A percentile compares a stretch with the other conserved stretches of the same genome.
Conservation (phyloP, 2,329 filamentous ascomycete genomes). For the Aspergillus sp. region DNA sequence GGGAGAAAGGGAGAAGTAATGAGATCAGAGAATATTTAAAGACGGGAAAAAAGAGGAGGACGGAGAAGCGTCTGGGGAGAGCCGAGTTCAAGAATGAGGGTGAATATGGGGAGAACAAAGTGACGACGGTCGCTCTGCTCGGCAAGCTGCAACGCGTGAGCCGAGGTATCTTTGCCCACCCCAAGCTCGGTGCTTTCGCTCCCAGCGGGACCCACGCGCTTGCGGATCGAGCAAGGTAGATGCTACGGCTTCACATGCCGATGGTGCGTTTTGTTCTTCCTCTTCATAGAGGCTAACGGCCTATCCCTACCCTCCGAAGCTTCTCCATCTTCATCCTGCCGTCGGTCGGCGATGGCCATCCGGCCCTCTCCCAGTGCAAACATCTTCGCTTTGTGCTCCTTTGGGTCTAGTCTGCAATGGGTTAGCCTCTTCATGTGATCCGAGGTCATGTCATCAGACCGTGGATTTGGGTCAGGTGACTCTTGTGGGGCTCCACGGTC, state of each 20-base stretch:
- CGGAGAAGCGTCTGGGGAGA: conserved; percentile 30
- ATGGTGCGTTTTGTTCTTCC: conserved; percentile 3
- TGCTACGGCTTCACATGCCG: conserved; percentile 41
- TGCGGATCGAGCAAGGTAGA: conserved; percentile 32
- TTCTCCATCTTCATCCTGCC: neutral
- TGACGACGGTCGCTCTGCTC: conserved; percentile 32
- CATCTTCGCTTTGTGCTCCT: neutral
- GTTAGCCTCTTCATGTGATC: conserved; percentile 7
- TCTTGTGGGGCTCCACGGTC: neutral
- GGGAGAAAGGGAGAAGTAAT: conserved; percentile 21
- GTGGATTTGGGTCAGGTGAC: neutral
- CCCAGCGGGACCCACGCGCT: conserved; percentile 17
- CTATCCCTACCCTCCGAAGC: neutral
- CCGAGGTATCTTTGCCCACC: conserved; percentile 37
- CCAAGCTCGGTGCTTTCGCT: conserved; percentile 25
- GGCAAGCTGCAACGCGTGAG: conserved; percentile 32
- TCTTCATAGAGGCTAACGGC: neutral
- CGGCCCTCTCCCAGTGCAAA: neutral
- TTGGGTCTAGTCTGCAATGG: neutral
- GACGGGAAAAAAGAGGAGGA: conserved; percentile 11
- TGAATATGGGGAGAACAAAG: conserved; percentile 22
- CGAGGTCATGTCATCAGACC: neutral
- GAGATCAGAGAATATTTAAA: conserved; percentile 12
- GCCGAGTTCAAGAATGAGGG: conserved; percentile 29
- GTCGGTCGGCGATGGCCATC: neutral